Base-by-base conservation (phyloP, 75 land plant genomes). In the Pseudotsuga menziesii region DNA sequence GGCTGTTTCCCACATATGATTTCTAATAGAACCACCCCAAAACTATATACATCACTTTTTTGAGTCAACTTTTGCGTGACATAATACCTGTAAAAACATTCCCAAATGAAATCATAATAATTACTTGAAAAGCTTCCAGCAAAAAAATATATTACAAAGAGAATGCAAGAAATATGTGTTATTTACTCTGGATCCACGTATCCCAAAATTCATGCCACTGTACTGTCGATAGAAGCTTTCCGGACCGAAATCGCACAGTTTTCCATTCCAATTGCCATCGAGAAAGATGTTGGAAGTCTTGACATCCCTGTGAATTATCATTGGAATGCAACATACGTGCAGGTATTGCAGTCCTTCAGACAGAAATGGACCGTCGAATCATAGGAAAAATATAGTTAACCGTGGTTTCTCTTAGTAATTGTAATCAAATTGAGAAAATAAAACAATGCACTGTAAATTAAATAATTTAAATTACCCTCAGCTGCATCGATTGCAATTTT, bases 101-200 rank as follows among this genome's bases (percentile, higher is more conserved):
- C 54, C 9, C 2, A 9, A 48, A 48, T 48, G 12, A 48, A 48
- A 48, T 48, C 12, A 9, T 9, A 9, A 44, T 44, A 44, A 6
- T 44, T 44, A 7, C 1, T 44, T 8, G 48, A 44, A 44, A 6
- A 5, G 1, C 13, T 44, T 1, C 12, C 12, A 48, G 9, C 54
- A 9, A 48, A 48, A 48, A 9, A 44, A 7, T 6, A 44, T 7
- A 7, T 7, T 2, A n/a, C n/a, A n/a, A n/a, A n/a, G n/a, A n/a
- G n/a, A n/a, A 11, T 48, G 54, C 54, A 48, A 48, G 54, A 9
- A 0, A 29, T 41, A 41, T 41, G 58, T 3, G 58, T 19, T 4
- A 77, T 26, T 79, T 82, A 82, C 83, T 73, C 76, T 0, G 82
- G 82, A 79, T 81, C 82, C 48, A 79, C 39, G 13, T 81, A 81